Evolutionary conservation across 2,329 filamentous ascomycete species (phyloP).

Genomic region (Trichoderma pleuroti): DNA sequence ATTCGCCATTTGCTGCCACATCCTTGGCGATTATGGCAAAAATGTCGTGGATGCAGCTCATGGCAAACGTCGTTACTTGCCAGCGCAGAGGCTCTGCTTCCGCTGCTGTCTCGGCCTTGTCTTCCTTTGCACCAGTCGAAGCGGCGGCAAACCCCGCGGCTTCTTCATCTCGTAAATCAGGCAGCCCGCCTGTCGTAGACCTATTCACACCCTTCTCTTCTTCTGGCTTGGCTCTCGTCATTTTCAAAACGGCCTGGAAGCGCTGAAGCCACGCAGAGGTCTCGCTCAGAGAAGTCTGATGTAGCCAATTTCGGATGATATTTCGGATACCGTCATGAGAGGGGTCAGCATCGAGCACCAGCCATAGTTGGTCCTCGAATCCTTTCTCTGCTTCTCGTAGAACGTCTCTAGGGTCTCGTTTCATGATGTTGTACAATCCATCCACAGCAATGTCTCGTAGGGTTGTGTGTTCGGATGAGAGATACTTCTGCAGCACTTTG

Average conservation of each 20-base stretch:
- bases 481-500: slow-evolving; percentile 70
- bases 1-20: slow-evolving; percentile 72
- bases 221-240: slow-evolving; percentile 68
- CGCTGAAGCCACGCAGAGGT: slow-evolving; percentile 83
- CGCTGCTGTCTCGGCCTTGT: slow-evolving; percentile 49
- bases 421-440: slow-evolving; percentile 92
- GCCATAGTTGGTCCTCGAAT: slow-evolving; percentile 89
- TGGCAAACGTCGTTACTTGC: slow-evolving; percentile 93
- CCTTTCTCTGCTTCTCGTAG: slow-evolving; percentile 70
- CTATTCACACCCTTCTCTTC: slow-evolving; percentile 47
- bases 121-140: slow-evolving; percentile 56
- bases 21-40: slow-evolving; percentile 76
- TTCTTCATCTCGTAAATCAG: slow-evolving; percentile 94
- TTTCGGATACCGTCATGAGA: slow-evolving; percentile 77
- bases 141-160: slow-evolving; percentile 91
- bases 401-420: slow-evolving; percentile 80
- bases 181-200: slow-evolving; percentile 47
- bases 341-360: slow-evolving; percentile 75
- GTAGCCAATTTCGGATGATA: slow-evolving; percentile 88
- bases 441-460: slow-evolving; percentile 80
- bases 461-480: slow-evolving; percentile 64
- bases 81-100: slow-evolving; percentile 88
- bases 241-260: slow-evolving; percentile 84
- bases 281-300: slow-evolving; percentile 78
- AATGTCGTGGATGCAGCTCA: slow-evolving; percentile 82